Evolutionary conservation across 805 yeast genomes (phyloP), one percentile per base, ranked within the genome.

Genomic region (Starmera pachycereana): DNA sequence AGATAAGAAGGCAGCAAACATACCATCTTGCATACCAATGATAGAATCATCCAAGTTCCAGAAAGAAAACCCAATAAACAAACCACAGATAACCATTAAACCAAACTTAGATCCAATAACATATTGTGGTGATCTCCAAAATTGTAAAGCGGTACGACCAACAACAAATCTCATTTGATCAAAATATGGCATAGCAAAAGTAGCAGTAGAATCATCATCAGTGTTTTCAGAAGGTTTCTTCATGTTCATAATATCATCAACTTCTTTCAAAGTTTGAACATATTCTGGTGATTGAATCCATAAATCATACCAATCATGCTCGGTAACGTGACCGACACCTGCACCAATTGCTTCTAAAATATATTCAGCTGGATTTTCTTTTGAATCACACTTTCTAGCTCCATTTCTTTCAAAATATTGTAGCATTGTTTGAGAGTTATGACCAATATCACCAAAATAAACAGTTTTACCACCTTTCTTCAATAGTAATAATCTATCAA

Each of bases 311-410:
- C 85, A 82, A 56, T 82, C 78, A 33, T 62, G 66, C 12, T 61
- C 57, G 6, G 65, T 70, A 30, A 58, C 46, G 3, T 81, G 77
- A 32, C 82, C 78, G 4, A 86, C 84, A 49, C 87, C 88, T n/a
- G 86, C 86, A 33, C 87, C 86, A 56, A 82, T 78, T n/a, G 72
- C 73, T 45, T 78, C 81, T 44, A 81, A 62, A 53, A 81, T 72
- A 60, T 79, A 81, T 56, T 80, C 88, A n/a, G 88, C 88, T 2
- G 88, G 87, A 46, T 81, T 81, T 38, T 76, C 86, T 14, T 48
- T 48, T 22, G 58, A 58, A 4, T 58, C 61, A 58, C 84, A 81
- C 38, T 64, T 63, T 49, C 78, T 68, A n/a, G 84, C 78, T 25
- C 90, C 82, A 48, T 76, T 58, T 40, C 63, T 62, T 57, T 78